A percentile compares a stretch with the other conserved stretches of the same genome.
Conservation (phyloP, 2,329 filamentous ascomycete genomes). For the Sclerotinia sclerotiorum region DNA sequence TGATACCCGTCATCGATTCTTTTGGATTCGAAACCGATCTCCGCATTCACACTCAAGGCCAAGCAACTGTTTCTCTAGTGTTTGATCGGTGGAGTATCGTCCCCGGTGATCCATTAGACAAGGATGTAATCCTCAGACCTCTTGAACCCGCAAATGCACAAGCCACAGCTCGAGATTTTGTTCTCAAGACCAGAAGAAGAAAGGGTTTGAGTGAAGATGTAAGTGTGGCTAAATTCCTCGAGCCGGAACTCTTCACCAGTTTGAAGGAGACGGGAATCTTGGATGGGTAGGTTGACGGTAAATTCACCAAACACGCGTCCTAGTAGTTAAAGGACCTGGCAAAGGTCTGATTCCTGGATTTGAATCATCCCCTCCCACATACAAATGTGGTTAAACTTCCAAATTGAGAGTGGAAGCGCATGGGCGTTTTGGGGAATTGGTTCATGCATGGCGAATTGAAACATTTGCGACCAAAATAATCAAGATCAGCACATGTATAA, state of each 20-base stretch:
- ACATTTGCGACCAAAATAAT: conserved; percentile 7
- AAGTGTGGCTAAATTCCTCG: conserved; percentile 91
- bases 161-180: conserved; percentile 91
- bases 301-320: conserved; percentile 6
- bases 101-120: conserved; percentile 91
- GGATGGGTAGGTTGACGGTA: conserved; percentile 51
- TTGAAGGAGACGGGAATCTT: conserved; percentile 87
- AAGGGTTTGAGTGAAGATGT: conserved; percentile 97
- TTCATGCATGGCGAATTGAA: conserved; percentile 15
- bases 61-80: conserved; percentile 84
- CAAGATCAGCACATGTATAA: background rate
- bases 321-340: background rate
- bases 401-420: background rate
- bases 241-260: conserved; percentile 87
- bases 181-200: conserved; percentile 88
- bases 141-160: conserved; percentile 86
- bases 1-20: conserved; percentile 93
- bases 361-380: background rate
- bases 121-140: conserved; percentile 75
- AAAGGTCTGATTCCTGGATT: background rate
- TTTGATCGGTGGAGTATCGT: conserved; percentile 97
- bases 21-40: conserved; percentile 99
- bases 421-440: conserved; percentile 9
- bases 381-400: background rate
- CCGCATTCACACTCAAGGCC: conserved; percentile 91